These are phyloP conservation scores for Tritrichomonas foetus DNA, from an alignment of 208 protist species.

Conservation along the genomic window DNA sequence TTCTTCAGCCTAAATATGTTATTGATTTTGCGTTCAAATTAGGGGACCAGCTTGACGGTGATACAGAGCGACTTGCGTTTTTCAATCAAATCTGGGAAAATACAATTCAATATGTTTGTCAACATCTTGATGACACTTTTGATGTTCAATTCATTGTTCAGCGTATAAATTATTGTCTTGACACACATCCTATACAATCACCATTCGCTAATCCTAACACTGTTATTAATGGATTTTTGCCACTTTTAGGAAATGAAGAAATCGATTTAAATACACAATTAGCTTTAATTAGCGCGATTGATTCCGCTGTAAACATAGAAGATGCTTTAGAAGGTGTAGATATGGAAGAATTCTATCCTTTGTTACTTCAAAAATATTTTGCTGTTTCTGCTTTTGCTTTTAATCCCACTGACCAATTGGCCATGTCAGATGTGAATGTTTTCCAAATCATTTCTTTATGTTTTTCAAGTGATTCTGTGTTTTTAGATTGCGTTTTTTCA, in stretches of 20 bases:
- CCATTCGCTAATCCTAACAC: not conserved
- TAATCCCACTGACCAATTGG: not conserved
- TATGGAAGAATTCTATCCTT: not conserved
- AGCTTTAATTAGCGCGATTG: not conserved
- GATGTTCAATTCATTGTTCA: no score
- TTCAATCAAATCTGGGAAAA: no score
- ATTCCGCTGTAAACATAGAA: not conserved
- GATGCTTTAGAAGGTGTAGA: not conserved
- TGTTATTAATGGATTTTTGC: not conserved
- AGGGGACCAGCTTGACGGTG: no score
- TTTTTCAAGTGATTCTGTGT: not conserved
- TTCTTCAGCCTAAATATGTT: no score
- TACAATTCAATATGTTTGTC: no score
- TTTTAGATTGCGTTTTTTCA: not conserved
- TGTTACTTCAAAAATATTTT: not conserved
- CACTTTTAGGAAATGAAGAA: not conserved
- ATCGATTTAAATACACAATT: not conserved
- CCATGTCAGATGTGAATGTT: not conserved
- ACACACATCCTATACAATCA: no score
- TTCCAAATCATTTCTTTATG: not conserved
- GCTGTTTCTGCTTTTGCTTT: not conserved
- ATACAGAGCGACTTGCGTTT: no score
- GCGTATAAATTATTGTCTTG: no score
- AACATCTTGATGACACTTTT: no score
- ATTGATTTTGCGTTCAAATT: no score